These are phyloP conservation scores for Coemansia sp. DNA, from an alignment of 192 early-diverging fungal species.

Conservation along the genomic window DNA sequence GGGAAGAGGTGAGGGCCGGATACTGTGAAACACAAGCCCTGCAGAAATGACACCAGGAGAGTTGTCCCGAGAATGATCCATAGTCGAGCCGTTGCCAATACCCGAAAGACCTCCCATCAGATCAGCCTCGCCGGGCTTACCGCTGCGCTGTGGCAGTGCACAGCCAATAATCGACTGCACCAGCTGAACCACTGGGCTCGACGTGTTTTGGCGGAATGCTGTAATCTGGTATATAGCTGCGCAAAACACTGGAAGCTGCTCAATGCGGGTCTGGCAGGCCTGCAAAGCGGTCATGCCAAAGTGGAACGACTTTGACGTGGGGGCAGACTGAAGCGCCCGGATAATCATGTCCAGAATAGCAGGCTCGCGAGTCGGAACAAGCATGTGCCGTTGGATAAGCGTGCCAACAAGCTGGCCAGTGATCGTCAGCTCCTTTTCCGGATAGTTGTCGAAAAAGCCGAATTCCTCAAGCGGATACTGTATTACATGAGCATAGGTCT, in stretches of 20 bases:
- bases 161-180: conserved; percentile 35
- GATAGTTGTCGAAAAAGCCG: conserved; percentile 91
- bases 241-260: conserved; percentile 91
- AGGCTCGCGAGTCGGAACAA: conserved; percentile 76
- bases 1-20: conserved; percentile 40
- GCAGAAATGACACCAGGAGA: conserved; percentile 4
- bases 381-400: conserved; percentile 85
- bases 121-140: conserved; percentile 19
- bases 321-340: conserved; percentile 77
- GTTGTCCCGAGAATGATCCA: conserved; percentile 3
- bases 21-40: conserved; percentile 31
- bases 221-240: conserved; percentile 78
- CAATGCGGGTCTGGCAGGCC: conserved; percentile 80
- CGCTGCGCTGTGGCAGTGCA: conserved; percentile 22
- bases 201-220: conserved; percentile 68
- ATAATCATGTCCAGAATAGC: conserved; percentile 88
- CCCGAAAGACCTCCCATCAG: conserved; percentile 18
- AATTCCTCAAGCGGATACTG: conserved; percentile 96
- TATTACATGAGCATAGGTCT: conserved; percentile 87
- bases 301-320: conserved; percentile 78
- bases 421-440: conserved; percentile 85
- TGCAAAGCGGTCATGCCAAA: conserved; percentile 87
- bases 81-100: conserved; percentile 30
- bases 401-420: conserved; percentile 90
- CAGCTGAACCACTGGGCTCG: conserved; percentile 37